Base-by-base conservation (phyloP, 768 basidiomycete genomes). In the Tricholoma terreum region DNA sequence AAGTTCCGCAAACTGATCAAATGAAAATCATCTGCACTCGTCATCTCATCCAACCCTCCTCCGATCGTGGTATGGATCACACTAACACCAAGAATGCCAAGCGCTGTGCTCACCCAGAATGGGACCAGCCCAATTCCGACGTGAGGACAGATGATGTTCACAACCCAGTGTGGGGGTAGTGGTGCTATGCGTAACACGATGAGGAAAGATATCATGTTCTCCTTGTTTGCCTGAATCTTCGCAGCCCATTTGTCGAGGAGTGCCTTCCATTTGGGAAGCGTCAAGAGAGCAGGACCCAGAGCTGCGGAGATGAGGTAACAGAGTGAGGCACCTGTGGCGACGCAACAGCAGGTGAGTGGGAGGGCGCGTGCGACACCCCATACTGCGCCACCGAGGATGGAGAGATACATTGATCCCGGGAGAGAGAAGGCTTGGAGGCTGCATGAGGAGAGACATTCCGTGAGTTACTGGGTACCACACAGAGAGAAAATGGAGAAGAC, bases 51-150 rank as follows among this genome's bases (percentile, higher is more conserved):
- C 27, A 98, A 79, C 6, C 94, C 89, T 11, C 90, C 87, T 1
- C 94, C 94, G 59, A 98, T 98, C 12, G 93, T 92, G 0, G 93
- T 94, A 67, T 98, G 95, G 64, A 98, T 98, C 61, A 94, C 91
- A 1, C 85, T 85, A 43, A 94, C 90, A 50, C 94, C 95, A 42
- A 94, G 80, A 62, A 97, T 91, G 1, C 93, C 95, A 40, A 98
- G 78, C 73, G 90, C 94, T 0, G 93, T 94, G 67, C 86, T 89
- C 56, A 82, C 73, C 93, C 94, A 98, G 73, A 98, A 98, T 0
- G 90, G 84, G 40, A 89, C 72, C 54, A 94, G 71, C 9, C 85
- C 82, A 60, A 98, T 95, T 31, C 93, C 92, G 27, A 98, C 83
- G 65, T 98, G 95, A 0, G 95, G 95, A 60, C 90, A 91, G 8